phyloP scores from a whole-genome alignment of 2,329 filamentous ascomycete genomes.

The Alternaria sp. region DNA sequence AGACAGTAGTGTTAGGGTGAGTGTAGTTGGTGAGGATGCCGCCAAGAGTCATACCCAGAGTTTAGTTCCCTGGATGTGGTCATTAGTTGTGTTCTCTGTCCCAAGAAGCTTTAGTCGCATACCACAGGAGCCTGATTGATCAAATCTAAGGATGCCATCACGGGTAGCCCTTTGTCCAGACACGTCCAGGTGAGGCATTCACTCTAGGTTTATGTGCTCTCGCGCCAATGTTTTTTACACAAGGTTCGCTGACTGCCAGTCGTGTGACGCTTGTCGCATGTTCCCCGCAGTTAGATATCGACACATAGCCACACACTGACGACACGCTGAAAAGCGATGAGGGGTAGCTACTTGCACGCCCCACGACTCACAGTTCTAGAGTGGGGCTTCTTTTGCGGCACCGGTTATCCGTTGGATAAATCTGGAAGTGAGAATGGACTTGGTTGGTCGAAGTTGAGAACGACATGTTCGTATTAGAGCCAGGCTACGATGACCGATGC shows the following conservation, averaged over 20 bases:
- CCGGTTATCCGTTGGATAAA: not conserved
- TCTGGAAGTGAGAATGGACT: not conserved
- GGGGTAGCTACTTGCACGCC: not conserved
- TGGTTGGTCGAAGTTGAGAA: not conserved
- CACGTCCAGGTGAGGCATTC: not conserved
- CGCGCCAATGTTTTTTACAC: not conserved
- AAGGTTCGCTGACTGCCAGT: not conserved
- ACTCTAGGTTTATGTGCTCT: not conserved
- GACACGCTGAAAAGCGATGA: not conserved
- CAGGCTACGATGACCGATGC: not conserved
- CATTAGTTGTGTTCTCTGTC: not conserved
- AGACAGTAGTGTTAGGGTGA: not conserved
- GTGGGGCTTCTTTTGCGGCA: not conserved
- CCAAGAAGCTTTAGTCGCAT: not conserved
- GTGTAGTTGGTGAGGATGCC: not conserved
- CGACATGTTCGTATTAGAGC: not conserved
- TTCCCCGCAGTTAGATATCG: not conserved
- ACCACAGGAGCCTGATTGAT: slow-evolving; percentile 31
- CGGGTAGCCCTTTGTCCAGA: not conserved
- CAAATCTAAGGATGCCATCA: slow-evolving; percentile 23
- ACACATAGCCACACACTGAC: not conserved
- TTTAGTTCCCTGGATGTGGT: slow-evolving; percentile 42
- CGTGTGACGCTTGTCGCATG: not conserved
- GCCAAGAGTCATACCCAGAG: slow-evolving; percentile 38
- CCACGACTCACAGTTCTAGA: not conserved